These are phyloP conservation scores for Asterophora parasitica DNA, from an alignment of 768 basidiomycete species.

Conservation along the genomic window DNA sequence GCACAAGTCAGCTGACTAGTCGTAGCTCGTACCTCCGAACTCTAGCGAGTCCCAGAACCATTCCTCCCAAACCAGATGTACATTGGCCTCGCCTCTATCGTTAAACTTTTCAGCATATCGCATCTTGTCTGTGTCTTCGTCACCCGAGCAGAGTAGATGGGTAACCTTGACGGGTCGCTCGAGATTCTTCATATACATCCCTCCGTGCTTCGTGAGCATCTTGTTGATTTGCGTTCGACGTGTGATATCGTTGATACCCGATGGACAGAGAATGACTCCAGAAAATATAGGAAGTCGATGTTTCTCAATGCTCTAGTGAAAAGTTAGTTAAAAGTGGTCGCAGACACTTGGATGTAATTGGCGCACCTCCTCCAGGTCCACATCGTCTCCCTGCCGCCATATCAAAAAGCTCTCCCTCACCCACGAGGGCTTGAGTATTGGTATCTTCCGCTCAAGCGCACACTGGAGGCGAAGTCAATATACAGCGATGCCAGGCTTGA, in stretches of 20 bases:
- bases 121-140: slow-evolving; percentile 72
- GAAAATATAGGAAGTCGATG: slow-evolving; percentile 74
- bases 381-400: slow-evolving; percentile 80
- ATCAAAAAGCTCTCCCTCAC: slow-evolving; percentile 62
- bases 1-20: neutral
- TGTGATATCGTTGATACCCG: slow-evolving; percentile 65
- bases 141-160: slow-evolving; percentile 75
- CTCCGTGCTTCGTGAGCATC: slow-evolving; percentile 54
- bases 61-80: slow-evolving; percentile 86
- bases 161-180: slow-evolving; percentile 78
- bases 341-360: neutral
- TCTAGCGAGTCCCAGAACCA: slow-evolving; percentile 95
- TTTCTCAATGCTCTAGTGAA: slow-evolving; percentile 44
- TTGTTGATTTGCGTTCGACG: slow-evolving; percentile 61
- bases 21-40: slow-evolving; percentile 49
- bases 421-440: slow-evolving; percentile 78
- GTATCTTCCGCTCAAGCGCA: slow-evolving; percentile 74
- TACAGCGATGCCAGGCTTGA: neutral
- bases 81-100: slow-evolving; percentile 61
- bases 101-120: slow-evolving; percentile 74
- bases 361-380: slow-evolving; percentile 60
- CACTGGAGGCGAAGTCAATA: slow-evolving; percentile 44
- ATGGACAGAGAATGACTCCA: slow-evolving; percentile 63
- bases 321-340: slow-evolving; percentile 1
- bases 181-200: slow-evolving; percentile 68